Conservation (phyloP, 106 monocot genomes). For the Agapanthus africanus region DNA sequence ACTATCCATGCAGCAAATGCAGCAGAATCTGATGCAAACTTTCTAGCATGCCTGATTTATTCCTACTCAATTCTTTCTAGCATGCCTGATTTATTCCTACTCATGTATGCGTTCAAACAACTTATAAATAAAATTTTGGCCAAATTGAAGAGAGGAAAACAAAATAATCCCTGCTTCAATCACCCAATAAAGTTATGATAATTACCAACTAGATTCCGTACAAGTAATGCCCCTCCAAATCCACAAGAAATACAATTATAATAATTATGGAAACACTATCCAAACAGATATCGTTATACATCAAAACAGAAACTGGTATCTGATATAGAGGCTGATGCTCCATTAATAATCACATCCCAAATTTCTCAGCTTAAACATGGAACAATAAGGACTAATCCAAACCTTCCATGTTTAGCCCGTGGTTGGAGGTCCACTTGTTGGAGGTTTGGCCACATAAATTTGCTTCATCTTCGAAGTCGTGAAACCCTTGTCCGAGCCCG, state of each 20-base stretch:
- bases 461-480: conserved; percentile 65
- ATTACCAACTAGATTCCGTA: not conserved
- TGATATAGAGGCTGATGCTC: not conserved
- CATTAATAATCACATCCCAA: not conserved
- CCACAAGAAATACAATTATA: conserved; percentile 6
- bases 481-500: conserved; percentile 49
- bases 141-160: not conserved
- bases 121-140: not conserved
- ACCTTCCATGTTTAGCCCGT: not conserved
- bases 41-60: too few species aligned
- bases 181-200: not conserved
- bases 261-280: not conserved
- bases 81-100: too few species aligned
- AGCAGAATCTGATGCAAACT: not conserved
- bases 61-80: too few species aligned
- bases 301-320: not conserved
- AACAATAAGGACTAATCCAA: not conserved
- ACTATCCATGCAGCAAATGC: not conserved
- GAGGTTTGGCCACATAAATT: conserved; percentile 77
- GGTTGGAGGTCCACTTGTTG: conserved; percentile 21
- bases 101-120: not conserved
- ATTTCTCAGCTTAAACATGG: not conserved
- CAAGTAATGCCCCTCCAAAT: conserved; percentile 1
- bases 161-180: not conserved
- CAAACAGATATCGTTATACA: not conserved